Conservation (phyloP, 176 grass and related monocot species). For the Paspalum notatum region DNA sequence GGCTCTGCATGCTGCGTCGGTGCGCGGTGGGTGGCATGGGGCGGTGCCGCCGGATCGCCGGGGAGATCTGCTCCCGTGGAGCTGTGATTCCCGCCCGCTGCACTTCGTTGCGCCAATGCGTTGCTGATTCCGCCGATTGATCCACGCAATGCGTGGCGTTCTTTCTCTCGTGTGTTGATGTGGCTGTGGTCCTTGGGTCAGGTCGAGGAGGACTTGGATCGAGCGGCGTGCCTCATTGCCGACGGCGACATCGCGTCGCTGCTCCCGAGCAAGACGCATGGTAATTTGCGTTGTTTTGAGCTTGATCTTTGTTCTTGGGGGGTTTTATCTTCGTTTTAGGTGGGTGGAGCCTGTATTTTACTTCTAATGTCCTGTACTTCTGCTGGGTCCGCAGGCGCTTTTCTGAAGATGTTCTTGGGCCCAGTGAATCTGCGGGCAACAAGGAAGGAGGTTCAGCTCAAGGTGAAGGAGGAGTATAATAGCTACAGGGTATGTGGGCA, state of each 20-base stretch:
- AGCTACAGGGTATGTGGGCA: conserved; percentile 82
- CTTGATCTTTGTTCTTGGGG: conserved; percentile 15
- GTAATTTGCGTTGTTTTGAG: conserved; percentile 43
- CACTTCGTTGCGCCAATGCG: background rate
- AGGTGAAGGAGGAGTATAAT: conserved; percentile 98
- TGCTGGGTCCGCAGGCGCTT: conserved; percentile 52
- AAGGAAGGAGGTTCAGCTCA: conserved; percentile 94
- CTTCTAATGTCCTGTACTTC: background rate
- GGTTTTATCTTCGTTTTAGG: background rate
- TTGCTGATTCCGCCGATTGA: background rate
- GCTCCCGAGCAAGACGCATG: conserved; percentile 73
- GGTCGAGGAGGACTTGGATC: conserved; percentile 90
- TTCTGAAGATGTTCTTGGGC: conserved; percentile 88
- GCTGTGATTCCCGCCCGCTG: conserved; percentile 26
- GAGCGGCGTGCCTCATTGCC: conserved; percentile 66
- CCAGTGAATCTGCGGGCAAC: conserved; percentile 85
- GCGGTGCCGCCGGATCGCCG: conserved; percentile 27
- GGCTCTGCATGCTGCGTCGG: background rate
- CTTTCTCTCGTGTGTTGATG: conserved; percentile 29
- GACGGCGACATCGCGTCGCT: conserved; percentile 75
- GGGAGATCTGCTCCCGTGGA: conserved; percentile 44
- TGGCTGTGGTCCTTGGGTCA: conserved; percentile 33
- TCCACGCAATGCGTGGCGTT: background rate
- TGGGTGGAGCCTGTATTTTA: background rate
- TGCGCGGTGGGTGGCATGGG: background rate